A percentile compares a stretch with the other conserved stretches of the same genome.
Evolutionary conservation across 352 stramenopile species (phyloP).

Genomic region (Thalassiosira allenii): DNA sequence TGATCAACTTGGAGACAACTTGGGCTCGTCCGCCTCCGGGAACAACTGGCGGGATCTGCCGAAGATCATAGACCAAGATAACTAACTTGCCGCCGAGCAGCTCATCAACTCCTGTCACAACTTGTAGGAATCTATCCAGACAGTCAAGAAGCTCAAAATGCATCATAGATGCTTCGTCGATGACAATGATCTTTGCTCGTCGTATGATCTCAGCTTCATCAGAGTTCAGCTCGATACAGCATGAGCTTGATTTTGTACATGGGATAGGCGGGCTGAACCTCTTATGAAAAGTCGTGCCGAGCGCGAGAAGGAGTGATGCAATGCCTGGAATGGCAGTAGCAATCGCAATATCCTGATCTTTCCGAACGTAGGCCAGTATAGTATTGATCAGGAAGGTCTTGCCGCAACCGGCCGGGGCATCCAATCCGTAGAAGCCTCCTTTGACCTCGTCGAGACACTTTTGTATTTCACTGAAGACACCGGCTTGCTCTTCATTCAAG

Average conservation of each 20-base stretch:
- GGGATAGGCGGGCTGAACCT: slow-evolving; percentile 10
- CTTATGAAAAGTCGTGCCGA: slow-evolving; percentile 23
- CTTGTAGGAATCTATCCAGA: slow-evolving; percentile 44
- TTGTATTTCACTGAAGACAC: slow-evolving; percentile 5
- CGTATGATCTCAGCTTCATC: slow-evolving; percentile 11
- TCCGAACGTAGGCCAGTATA: slow-evolving; percentile 32
- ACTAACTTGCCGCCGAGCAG: slow-evolving; percentile 58
- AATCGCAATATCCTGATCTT: slow-evolving; percentile 24
- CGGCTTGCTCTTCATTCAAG: slow-evolving; percentile 8
- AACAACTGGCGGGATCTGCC: slow-evolving; percentile 53
- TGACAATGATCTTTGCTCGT: slow-evolving; percentile 30
- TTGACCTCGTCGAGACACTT: not conserved
- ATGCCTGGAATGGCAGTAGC: slow-evolving; percentile 27
- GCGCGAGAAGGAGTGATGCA: slow-evolving; percentile 11
- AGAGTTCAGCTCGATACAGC: slow-evolving; percentile 11
- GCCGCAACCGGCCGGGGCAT: slow-evolving; percentile 34
- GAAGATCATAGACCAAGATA: slow-evolving; percentile 47
- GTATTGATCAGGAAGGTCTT: slow-evolving; percentile 39
- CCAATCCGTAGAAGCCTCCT: slow-evolving; percentile 15
- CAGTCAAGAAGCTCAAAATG: slow-evolving; percentile 41
- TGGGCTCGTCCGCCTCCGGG: not conserved
- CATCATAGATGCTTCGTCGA: slow-evolving; percentile 50
- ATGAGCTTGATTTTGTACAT: slow-evolving; percentile 2
- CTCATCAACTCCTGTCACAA: slow-evolving; percentile 21
- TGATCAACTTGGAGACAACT: slow-evolving; percentile 36